These are phyloP conservation scores for Nemania sp. DNA, from an alignment of 2,329 filamentous ascomycete species.

Conservation along the genomic window DNA sequence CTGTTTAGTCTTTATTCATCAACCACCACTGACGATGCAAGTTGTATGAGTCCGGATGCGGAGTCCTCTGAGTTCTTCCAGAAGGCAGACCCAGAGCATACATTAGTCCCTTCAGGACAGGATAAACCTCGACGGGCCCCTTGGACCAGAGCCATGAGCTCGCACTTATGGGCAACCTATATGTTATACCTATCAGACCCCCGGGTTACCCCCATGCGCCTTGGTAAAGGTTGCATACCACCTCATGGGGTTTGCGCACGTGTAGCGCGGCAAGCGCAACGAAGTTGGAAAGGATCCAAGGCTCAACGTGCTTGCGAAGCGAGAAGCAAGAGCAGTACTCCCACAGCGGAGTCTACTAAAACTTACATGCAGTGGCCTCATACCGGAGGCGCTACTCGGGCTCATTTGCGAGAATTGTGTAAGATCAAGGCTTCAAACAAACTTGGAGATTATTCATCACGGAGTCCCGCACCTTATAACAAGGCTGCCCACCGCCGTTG, in stretches of 20 bases:
- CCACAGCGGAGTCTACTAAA: constrained; percentile 52
- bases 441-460: constrained; percentile 53
- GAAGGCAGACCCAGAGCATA: constrained; percentile 20
- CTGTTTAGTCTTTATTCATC: constrained; percentile 61
- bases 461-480: constrained; percentile 61
- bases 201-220: constrained; percentile 67
- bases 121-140: constrained; percentile 54
- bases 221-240: constrained; percentile 66
- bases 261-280: constrained; percentile 67
- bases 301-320: constrained; percentile 39
- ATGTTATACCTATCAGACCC: constrained; percentile 68
- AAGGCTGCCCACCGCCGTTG: constrained; percentile 54
- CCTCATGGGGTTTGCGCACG: constrained; percentile 67
- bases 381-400: constrained; percentile 64
- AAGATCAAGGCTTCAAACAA: constrained; percentile 55
- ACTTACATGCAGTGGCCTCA: constrained; percentile 67
- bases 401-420: constrained; percentile 66
- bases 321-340: constrained; percentile 60
- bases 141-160: constrained; percentile 69
- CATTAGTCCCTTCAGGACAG: constrained; percentile 14
- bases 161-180: constrained; percentile 69
- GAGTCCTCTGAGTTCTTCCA: constrained; percentile 43
- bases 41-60: constrained; percentile 57
- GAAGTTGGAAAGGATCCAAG: constrained; percentile 68
- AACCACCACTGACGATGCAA: constrained; percentile 58